Percentiles rank a stretch among this genome's conserved stretches.
Evolutionary conservation across 2,329 filamentous ascomycete species (phyloP).

Genomic region (Cadophora luteo-olivacea): DNA sequence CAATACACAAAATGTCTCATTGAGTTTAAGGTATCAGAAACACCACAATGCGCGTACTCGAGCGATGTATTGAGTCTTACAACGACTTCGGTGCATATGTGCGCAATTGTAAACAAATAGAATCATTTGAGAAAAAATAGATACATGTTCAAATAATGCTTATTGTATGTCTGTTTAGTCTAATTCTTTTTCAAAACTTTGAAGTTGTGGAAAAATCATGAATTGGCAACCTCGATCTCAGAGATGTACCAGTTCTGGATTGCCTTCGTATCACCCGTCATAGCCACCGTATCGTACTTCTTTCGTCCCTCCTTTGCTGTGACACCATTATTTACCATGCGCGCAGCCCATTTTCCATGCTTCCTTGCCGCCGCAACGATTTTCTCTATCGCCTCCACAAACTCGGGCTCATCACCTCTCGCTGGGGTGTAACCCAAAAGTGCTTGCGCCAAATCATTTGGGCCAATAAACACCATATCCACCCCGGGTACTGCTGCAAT

Average conservation of each 20-base stretch:
- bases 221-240: conserved; percentile 50
- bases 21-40: no score
- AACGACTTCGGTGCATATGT: no score
- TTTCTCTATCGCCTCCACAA: conserved; percentile 53
- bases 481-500: conserved; percentile 51
- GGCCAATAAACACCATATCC: conserved; percentile 53
- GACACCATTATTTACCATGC: conserved; percentile 54
- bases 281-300: conserved; percentile 52
- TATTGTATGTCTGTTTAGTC: background rate
- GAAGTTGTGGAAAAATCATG: conserved; percentile 32
- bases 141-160: background rate
- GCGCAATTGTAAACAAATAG: no score
- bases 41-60: no score
- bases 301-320: conserved; percentile 48
- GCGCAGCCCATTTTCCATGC: conserved; percentile 58
- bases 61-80: no score
- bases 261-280: conserved; percentile 54
- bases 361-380: conserved; percentile 52
- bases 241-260: conserved; percentile 57
- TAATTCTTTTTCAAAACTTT: background rate
- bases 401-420: conserved; percentile 55
- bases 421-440: conserved; percentile 53
- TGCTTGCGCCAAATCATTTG: conserved; percentile 52
- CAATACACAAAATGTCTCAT: no score
- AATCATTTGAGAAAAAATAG: background rate